A percentile compares a stretch with the other conserved stretches of the same genome.
Conservation (phyloP, 805 yeast species). For the Naumovozyma baii region DNA sequence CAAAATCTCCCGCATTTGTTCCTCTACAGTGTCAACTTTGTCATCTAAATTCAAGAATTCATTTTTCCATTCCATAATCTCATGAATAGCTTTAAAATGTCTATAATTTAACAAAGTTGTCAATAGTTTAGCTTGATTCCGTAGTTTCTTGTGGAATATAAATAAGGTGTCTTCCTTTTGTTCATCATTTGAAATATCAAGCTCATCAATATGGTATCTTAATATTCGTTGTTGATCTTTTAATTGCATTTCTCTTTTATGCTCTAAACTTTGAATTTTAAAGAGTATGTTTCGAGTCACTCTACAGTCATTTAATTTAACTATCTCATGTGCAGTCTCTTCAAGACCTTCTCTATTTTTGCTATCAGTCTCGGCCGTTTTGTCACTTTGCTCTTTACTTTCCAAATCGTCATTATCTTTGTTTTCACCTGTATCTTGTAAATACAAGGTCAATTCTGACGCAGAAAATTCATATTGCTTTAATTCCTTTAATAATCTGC, state of each 20-base stretch:
- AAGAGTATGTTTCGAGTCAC: conserved; percentile 17
- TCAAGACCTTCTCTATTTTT: conserved; percentile 18
- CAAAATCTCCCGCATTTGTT: conserved; percentile 25
- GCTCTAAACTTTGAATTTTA: conserved; percentile 20
- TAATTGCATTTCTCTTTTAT: conserved; percentile 16
- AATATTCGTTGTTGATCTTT: conserved; percentile 11
- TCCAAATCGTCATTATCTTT: neutral
- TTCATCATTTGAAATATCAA: conserved; percentile 11
- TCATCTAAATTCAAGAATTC: conserved; percentile 4
- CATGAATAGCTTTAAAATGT: conserved; percentile 13
- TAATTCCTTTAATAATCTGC: conserved; percentile 33
- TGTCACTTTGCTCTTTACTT: conserved; percentile 7
- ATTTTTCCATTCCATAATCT: conserved; percentile 17
- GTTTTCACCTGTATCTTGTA: conserved; percentile 5
- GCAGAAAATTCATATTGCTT: conserved; percentile 30
- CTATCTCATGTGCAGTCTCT: conserved; percentile 27
- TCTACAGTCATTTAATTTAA: conserved; percentile 27
- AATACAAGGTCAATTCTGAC: conserved; percentile 17
- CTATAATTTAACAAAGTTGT: conserved; percentile 18
- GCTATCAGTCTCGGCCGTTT: conserved; percentile 1
- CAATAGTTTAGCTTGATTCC: conserved; percentile 18
- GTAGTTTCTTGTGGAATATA: conserved; percentile 12
- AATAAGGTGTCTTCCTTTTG: conserved; percentile 4
- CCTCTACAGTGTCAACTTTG: conserved; percentile 20
- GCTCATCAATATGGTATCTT: conserved; percentile 6